Percentiles rank a stretch among this genome's conserved stretches.
These are phyloP conservation scores for Lentinula lateritia DNA, from an alignment of 768 basidiomycete genomes.

Conservation along the genomic window DNA sequence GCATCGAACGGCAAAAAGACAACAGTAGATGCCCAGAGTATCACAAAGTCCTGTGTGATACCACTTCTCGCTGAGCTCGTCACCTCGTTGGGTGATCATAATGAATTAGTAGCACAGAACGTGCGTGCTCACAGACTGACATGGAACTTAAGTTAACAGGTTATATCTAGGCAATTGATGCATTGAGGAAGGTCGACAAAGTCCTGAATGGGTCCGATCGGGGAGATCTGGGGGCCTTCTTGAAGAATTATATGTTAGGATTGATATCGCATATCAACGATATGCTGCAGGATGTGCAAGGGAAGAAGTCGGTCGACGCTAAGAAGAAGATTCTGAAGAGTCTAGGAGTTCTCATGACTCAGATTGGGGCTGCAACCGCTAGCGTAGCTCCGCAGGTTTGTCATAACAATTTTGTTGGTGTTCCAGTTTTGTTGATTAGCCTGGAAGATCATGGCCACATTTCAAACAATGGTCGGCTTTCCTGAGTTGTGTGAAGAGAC, in stretches of 20 bases:
- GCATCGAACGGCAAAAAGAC: constrained; percentile 19
- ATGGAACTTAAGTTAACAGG: background rate
- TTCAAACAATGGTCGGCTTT: constrained; percentile 83
- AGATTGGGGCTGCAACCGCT: constrained; percentile 66
- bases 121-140: constrained; percentile 27
- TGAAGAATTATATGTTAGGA: constrained; percentile 77
- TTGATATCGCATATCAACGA: constrained; percentile 83
- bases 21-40: constrained; percentile 35
- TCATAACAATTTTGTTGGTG: background rate
- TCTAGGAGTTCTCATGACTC: constrained; percentile 63
- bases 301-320: constrained; percentile 59
- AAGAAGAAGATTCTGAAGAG: constrained; percentile 81
- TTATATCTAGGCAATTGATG: constrained; percentile 25
- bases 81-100: constrained; percentile 70
- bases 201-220: constrained; percentile 28
- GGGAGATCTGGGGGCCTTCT: constrained; percentile 47
- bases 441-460: constrained; percentile 85
- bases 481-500: constrained; percentile 75
- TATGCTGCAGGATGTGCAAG: constrained; percentile 77
- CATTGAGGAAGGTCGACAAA: constrained; percentile 37
- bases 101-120: constrained; percentile 33
- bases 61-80: constrained; percentile 73
- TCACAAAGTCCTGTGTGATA: constrained; percentile 65
- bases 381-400: constrained; percentile 84
- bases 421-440: background rate